Percentiles rank a stretch among this genome's conserved stretches.
Conservation (phyloP, 495 filamentous ascomycete species). For the Geopyxis carbonaria region DNA sequence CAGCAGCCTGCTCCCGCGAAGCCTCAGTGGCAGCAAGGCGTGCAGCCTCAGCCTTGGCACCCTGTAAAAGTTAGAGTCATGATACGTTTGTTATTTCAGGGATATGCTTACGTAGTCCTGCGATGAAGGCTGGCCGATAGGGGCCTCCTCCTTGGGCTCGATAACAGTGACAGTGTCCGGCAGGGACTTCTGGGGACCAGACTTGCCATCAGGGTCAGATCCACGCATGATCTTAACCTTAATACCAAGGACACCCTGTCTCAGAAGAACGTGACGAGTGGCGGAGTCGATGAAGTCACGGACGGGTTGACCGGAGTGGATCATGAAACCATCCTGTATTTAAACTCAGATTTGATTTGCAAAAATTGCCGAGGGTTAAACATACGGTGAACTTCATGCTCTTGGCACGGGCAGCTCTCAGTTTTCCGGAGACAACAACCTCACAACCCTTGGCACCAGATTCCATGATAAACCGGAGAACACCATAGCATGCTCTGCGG, state of each 20-base stretch:
- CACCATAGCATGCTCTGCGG: slow-evolving; percentile 96
- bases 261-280: slow-evolving; percentile 95
- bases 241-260: slow-evolving; percentile 98
- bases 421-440: slow-evolving; percentile 97
- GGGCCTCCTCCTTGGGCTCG: slow-evolving; percentile 97
- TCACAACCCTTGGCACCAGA: slow-evolving; percentile 97
- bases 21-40: slow-evolving; percentile 71
- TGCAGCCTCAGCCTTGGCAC: slow-evolving; percentile 32
- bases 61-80: slow-evolving; percentile 14
- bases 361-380: slow-evolving; percentile 9
- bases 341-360: not conserved
- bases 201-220: slow-evolving; percentile 97
- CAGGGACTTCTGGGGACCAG: slow-evolving; percentile 86
- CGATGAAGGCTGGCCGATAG: slow-evolving; percentile 78
- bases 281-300: slow-evolving; percentile 98
- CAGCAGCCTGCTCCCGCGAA: slow-evolving; percentile 39
- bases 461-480: slow-evolving; percentile 99
- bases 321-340: slow-evolving; percentile 93
- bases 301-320: slow-evolving; percentile 98
- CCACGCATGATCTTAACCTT: slow-evolving; percentile 99
- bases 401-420: slow-evolving; percentile 96
- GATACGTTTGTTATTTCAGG: too few relatives aligned
- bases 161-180: slow-evolving; percentile 98
- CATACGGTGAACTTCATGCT: slow-evolving; percentile 98
- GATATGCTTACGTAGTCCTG: slow-evolving; percentile 67